Base-by-base conservation (phyloP, 129 eudicot genomes). In the Escallonia herrerae region DNA sequence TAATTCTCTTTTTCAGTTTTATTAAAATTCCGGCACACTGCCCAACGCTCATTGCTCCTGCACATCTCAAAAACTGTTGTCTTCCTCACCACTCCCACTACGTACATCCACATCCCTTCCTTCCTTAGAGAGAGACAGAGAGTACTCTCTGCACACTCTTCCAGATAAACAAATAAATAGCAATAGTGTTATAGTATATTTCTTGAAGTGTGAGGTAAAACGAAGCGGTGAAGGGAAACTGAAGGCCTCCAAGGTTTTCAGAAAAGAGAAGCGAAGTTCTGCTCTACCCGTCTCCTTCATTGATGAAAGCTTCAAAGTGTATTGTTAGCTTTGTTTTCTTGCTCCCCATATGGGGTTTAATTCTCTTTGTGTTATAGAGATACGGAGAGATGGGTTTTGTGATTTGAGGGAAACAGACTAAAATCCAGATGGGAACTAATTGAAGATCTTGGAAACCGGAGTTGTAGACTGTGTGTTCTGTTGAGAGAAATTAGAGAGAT, bases 1-100 rank as follows among this genome's bases (percentile, higher is more conserved):
- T 12, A 22, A n/a, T n/a, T n/a, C n/a, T n/a, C n/a, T n/a, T 15
- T 64, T 15, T 63, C 46, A 55, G 33, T 52, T 43, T 45, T 72
- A 45, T 76, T 63, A 62, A 80, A 72, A 48, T 44, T 41, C 47
- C 59, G 79, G 81, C 87, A 57, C 91, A 58, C 81, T 85, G 79
- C 72, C 91, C 91, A 76, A 85, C 59, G 57, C 58, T 70, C 38
- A 61, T 72, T 33, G 49, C 50, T 53, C 41, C 72, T 72, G 78
- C 45, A 60, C 52, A 55, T 71, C 74, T 67, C 76, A 22, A 40
- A 67, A 76, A 64, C 65, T 64, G 61, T 33, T 53, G 58, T 76
- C 52, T 74, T 72, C 60, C 61, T 55, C 76, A 40, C 40, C 41
- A 50, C 67, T 67, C 45, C 63, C 47, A 53, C 74, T 40, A 48